phyloP scores from a whole-genome alignment of 495 filamentous ascomycete genomes.

The Xylaria palmicola region DNA sequence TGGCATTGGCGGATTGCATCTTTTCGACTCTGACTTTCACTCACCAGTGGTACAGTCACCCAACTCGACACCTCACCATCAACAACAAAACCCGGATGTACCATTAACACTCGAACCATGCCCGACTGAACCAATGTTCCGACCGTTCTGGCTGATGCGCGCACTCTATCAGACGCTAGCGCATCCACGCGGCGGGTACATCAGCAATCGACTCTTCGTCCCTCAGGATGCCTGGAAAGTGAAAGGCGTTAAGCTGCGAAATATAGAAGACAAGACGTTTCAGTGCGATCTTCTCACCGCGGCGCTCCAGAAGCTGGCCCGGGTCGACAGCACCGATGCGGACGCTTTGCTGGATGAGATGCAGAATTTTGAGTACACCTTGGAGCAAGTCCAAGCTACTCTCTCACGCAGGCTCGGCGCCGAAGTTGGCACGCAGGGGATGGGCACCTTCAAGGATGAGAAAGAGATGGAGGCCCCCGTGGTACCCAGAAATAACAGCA shows the following conservation, averaged over 20 bases:
- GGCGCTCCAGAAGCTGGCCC: conserved; percentile 76
- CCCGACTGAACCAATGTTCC: conserved; percentile 77
- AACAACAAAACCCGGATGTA: conserved; percentile 36
- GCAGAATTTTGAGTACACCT: conserved; percentile 81
- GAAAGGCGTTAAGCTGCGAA: conserved; percentile 88
- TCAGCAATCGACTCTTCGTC: conserved; percentile 87
- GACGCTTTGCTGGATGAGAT: conserved; percentile 93
- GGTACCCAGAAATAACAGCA: conserved; percentile 55
- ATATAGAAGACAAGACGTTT: conserved; percentile 90
- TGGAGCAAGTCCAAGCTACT: conserved; percentile 78
- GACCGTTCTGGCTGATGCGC: conserved; percentile 96
- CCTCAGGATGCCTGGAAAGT: conserved; percentile 92
- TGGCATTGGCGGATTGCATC: conserved; percentile 66
- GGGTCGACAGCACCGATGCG: conserved; percentile 83
- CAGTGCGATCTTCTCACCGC: conserved; percentile 91
- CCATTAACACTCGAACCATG: conserved; percentile 88
- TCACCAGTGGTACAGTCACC: conserved; percentile 67
- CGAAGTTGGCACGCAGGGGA: conserved; percentile 81
- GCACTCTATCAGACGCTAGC: conserved; percentile 88
- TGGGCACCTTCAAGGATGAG: conserved; percentile 63
- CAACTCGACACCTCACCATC: conserved; percentile 45
- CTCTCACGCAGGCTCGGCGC: conserved; percentile 82
- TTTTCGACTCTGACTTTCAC: conserved; percentile 85
- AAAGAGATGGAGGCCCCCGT: conserved; percentile 30
- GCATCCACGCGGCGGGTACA: conserved; percentile 86